Conservation (phyloP, 2,329 filamentous ascomycete species). For the Lasiodiplodia sp. region DNA sequence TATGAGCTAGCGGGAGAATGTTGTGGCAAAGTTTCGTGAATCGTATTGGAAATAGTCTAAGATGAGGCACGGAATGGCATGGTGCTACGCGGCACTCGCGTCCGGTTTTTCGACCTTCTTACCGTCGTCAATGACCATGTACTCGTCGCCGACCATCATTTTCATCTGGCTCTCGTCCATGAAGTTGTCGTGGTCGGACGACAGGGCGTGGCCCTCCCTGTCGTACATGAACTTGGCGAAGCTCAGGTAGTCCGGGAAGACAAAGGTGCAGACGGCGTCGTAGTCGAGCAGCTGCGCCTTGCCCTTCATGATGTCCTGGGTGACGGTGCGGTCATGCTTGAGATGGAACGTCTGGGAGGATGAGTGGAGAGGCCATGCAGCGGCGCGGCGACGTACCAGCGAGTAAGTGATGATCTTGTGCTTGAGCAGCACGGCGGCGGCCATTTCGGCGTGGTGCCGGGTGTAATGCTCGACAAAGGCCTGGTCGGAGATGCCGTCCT, state of each 20-base stretch:
- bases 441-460: slow-evolving; percentile 52
- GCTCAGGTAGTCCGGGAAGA: slow-evolving; percentile 55
- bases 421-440: slow-evolving; percentile 52
- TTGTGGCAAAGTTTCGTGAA: neutral
- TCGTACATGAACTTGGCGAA: slow-evolving; percentile 57
- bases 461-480: slow-evolving; percentile 57
- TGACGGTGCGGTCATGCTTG: slow-evolving; percentile 51
- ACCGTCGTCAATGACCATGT: slow-evolving; percentile 48
- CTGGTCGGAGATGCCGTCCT: slow-evolving; percentile 52
- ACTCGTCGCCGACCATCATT: slow-evolving; percentile 58
- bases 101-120: slow-evolving; percentile 36
- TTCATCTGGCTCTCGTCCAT: slow-evolving; percentile 50
- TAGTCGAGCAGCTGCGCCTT: slow-evolving; percentile 53
- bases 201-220: slow-evolving; percentile 51
- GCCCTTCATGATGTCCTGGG: slow-evolving; percentile 55
- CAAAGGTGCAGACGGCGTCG: slow-evolving; percentile 58
- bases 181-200: slow-evolving; percentile 47
- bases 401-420: slow-evolving; percentile 55
- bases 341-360: slow-evolving; percentile 53
- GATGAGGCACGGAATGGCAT: slow-evolving; percentile 3
- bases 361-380: slow-evolving; percentile 19
- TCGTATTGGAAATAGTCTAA: neutral
- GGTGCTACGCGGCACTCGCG: neutral
- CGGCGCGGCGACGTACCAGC: slow-evolving; percentile 45
- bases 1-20: slow-evolving; percentile 36